These are phyloP conservation scores for Mrakia blollopis DNA, from an alignment of 768 basidiomycete species.

Conservation along the genomic window DNA sequence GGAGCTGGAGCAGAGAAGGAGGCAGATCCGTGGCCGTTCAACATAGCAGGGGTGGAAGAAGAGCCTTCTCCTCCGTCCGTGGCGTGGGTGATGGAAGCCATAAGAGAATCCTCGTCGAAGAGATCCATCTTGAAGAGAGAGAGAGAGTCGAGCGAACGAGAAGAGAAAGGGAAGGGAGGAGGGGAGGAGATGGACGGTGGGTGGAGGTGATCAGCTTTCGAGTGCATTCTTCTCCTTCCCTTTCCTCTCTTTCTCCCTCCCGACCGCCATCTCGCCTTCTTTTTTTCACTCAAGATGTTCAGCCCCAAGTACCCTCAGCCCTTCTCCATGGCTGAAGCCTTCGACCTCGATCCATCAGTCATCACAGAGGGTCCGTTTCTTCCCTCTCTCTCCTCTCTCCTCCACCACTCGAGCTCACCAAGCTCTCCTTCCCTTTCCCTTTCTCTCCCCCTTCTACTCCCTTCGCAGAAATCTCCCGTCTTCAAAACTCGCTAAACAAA, in stretches of 20 bases:
- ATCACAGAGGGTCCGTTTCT: slow-evolving; percentile 61
- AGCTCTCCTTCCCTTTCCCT: neutral
- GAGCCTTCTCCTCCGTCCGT: neutral
- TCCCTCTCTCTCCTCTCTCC: neutral
- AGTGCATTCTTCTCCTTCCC: neutral
- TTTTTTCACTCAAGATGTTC: slow-evolving; percentile 26
- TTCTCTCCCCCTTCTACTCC: neutral
- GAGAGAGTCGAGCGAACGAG: neutral
- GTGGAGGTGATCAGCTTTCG: neutral
- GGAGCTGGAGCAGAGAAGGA: neutral
- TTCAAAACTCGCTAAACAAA: slow-evolving; percentile 65
- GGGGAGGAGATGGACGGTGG: neutral
- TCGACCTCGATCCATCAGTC: slow-evolving; percentile 58
- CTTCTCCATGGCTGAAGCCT: slow-evolving; percentile 64
- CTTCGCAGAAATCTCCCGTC: slow-evolving; percentile 63
- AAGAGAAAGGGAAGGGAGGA: neutral
- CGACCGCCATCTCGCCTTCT: too few species aligned
- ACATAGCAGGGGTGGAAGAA: too few species aligned
- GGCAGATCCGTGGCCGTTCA: neutral
- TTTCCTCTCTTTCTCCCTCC: neutral
- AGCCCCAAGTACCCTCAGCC: slow-evolving; percentile 65
- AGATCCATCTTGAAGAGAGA: neutral
- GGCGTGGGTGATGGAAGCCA: neutral
- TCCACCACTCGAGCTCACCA: neutral
- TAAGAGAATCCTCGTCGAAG: neutral